Percentiles rank a stretch among this genome's conserved stretches.
Evolutionary conservation across 148 eudicot species (phyloP).

Genomic region (Rhododendron ferrugineum): DNA sequence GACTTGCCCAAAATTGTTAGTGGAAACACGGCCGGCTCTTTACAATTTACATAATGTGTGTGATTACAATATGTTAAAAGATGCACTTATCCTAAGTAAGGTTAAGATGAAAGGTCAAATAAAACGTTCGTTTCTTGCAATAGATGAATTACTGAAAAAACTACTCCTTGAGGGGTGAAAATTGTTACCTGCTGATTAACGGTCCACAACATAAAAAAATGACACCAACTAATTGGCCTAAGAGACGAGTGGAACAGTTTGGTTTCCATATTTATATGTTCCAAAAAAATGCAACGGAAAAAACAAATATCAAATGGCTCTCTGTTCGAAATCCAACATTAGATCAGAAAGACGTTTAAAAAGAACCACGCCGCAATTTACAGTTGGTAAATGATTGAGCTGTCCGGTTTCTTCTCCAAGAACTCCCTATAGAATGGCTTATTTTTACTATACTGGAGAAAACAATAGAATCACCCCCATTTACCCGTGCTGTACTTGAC

Average conservation of each 20-base stretch:
- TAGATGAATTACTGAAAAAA: too few relatives aligned
- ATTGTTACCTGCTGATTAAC: too few relatives aligned
- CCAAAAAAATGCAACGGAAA: background rate
- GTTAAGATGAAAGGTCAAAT: too few relatives aligned
- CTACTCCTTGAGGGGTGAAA: background rate
- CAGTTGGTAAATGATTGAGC: background rate
- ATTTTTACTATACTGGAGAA: background rate
- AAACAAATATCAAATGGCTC: background rate
- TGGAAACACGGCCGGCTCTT: too few relatives aligned
- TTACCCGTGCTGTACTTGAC: background rate
- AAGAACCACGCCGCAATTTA: background rate
- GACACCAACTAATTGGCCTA: background rate
- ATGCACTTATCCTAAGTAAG: too few relatives aligned
- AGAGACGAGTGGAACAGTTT: background rate
- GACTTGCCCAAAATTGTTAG: too few relatives aligned
- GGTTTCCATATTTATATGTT: background rate
- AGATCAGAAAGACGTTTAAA: background rate
- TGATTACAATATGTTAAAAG: too few relatives aligned
- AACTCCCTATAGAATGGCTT: background rate
- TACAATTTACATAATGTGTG: too few relatives aligned
- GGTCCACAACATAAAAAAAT: background rate
- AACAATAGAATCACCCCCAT: background rate
- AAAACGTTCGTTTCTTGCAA: too few relatives aligned
- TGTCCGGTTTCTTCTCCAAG: background rate
- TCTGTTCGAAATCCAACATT: background rate